A percentile compares a stretch with the other conserved stretches of the same genome.
phyloP scores from a whole-genome alignment of 2,329 filamentous ascomycete species.

The Cladosporium sp. region DNA sequence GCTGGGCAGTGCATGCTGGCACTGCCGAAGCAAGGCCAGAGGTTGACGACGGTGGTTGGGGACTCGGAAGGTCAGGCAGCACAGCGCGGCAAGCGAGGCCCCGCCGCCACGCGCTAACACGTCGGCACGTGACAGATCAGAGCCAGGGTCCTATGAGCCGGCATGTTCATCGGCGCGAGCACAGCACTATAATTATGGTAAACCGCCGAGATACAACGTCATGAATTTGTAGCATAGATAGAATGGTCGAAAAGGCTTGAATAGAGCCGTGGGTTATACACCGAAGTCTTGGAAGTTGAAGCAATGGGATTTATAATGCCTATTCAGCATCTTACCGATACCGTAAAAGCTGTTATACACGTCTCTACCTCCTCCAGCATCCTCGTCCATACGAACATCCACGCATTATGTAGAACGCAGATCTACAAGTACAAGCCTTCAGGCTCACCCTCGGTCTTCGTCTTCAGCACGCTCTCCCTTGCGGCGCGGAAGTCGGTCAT shows the following conservation, averaged over 20 bases:
- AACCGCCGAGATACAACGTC: too few relatives aligned
- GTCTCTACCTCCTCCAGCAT: background rate
- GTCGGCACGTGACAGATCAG: background rate
- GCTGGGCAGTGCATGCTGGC: slow-evolving; percentile 1
- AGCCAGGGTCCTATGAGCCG: too few relatives aligned
- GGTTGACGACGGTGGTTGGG: slow-evolving; percentile 2
- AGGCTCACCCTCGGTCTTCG: slow-evolving; percentile 96
- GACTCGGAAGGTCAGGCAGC: background rate
- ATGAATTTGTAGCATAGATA: too few relatives aligned
- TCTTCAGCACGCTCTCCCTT: slow-evolving; percentile 90
- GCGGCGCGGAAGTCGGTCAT: slow-evolving; percentile 97
- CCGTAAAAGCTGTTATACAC: slow-evolving; percentile 9
- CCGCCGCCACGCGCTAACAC: background rate
- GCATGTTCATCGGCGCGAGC: too few relatives aligned
- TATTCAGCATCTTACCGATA: slow-evolving; percentile 8
- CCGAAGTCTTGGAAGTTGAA: too few relatives aligned
- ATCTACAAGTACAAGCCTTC: slow-evolving; percentile 95
- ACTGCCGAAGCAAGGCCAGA: slow-evolving; percentile 13
- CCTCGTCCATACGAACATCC: background rate
- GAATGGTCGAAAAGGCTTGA: too few relatives aligned
- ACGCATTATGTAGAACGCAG: background rate
- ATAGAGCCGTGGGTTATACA: too few relatives aligned
- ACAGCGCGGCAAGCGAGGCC: background rate
- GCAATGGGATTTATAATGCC: background rate
- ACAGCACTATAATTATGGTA: too few relatives aligned